phyloP scores from a whole-genome alignment of 2,329 filamentous ascomycete species.

The Phaeosphaeriaceae sp. region DNA sequence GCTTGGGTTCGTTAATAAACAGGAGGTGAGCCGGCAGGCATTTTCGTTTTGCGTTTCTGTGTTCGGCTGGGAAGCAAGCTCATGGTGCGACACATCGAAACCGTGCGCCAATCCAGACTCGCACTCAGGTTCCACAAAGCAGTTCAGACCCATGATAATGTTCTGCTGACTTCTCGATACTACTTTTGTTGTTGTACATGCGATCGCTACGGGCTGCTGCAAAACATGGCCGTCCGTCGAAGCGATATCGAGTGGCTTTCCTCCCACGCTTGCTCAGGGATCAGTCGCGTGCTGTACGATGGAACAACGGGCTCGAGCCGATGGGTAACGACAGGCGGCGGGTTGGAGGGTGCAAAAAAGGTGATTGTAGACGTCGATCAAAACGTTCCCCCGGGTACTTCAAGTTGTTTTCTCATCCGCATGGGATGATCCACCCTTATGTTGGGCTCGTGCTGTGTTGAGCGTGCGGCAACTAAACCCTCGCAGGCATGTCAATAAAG shows the following conservation, averaged over 20 bases:
- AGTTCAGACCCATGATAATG: constrained; percentile 23
- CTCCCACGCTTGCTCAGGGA: not conserved
- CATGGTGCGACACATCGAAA: constrained; percentile 43
- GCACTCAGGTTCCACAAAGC: constrained; percentile 20
- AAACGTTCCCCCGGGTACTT: constrained; percentile 15
- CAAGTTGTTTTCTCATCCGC: constrained; percentile 22
- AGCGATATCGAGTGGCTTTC: not conserved
- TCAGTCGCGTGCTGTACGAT: constrained; percentile 1
- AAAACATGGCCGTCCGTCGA: constrained; percentile 29
- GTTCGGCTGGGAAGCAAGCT: constrained; percentile 18
- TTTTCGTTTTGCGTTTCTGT: constrained; percentile 25
- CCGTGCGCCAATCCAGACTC: constrained; percentile 29
- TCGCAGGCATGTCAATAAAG: constrained; percentile 36
- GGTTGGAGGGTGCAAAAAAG: constrained; percentile 19
- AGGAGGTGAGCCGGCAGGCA: constrained; percentile 22
- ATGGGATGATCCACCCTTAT: constrained; percentile 36
- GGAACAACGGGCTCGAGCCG: not conserved
- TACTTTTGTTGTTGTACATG: constrained; percentile 26
- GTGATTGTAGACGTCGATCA: constrained; percentile 30
- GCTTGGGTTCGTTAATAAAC: constrained; percentile 21
- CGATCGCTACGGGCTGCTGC: constrained; percentile 13
- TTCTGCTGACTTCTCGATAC: constrained; percentile 9
- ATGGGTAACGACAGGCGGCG: constrained; percentile 29
- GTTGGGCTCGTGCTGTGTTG: constrained; percentile 23
- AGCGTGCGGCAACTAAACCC: constrained; percentile 28